These are phyloP conservation scores for Aspergillus bridgeri DNA, from an alignment of 495 filamentous ascomycete genomes.

Conservation along the genomic window DNA sequence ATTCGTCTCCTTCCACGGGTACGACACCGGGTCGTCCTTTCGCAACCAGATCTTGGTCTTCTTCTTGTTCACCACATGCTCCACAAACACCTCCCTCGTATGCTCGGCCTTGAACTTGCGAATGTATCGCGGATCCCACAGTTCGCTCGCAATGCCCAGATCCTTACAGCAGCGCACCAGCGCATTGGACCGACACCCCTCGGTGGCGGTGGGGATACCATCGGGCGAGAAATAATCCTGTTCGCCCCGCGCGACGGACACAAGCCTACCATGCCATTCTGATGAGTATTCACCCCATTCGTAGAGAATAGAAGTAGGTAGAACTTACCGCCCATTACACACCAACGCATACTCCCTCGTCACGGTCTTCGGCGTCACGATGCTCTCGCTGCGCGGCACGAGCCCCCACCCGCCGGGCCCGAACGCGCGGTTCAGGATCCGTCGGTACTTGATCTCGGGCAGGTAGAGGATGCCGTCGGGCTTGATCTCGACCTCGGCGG, in stretches of 20 bases:
- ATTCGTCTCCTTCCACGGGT: slow-evolving; percentile 71
- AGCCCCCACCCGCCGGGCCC: slow-evolving; percentile 95
- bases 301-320: slow-evolving; percentile 1
- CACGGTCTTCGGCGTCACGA: slow-evolving; percentile 81
- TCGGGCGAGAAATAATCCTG: slow-evolving; percentile 91
- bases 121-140: slow-evolving; percentile 96
- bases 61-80: slow-evolving; percentile 82
- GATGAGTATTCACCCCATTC: slow-evolving; percentile 1
- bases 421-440: slow-evolving; percentile 88
- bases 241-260: slow-evolving; percentile 90
- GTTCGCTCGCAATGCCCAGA: slow-evolving; percentile 86
- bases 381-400: slow-evolving; percentile 84
- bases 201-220: slow-evolving; percentile 92
- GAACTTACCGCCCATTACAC: slow-evolving; percentile 77
- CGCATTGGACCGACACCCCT: slow-evolving; percentile 96
- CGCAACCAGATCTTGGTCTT: slow-evolving; percentile 81
- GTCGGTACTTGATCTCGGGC: slow-evolving; percentile 96
- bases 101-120: slow-evolving; percentile 63
- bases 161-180: slow-evolving; percentile 98
- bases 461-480: slow-evolving; percentile 94
- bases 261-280: slow-evolving; percentile 55
- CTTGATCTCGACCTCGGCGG: slow-evolving; percentile 90
- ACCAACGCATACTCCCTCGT: slow-evolving; percentile 95
- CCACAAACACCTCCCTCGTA: slow-evolving; percentile 74
- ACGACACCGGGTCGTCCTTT: slow-evolving; percentile 76